Percentiles rank a stretch among this genome's conserved stretches.
Conservation (phyloP, 2,329 filamentous ascomycete genomes). For the Pyrenochaeta sp. region DNA sequence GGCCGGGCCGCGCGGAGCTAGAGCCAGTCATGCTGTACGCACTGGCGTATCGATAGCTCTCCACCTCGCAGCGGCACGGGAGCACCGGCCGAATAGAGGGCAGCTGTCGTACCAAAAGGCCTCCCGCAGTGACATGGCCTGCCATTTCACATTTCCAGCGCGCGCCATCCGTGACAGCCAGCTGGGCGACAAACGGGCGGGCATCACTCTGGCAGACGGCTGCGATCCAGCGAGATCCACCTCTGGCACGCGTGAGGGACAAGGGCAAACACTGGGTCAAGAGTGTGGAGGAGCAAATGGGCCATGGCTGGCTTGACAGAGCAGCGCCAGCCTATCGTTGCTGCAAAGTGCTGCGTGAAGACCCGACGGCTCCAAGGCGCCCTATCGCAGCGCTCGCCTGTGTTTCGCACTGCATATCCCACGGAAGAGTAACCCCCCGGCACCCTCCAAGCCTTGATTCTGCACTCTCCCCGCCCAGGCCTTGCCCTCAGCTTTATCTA, state of each 20-base stretch:
- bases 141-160: slow-evolving; percentile 14
- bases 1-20: slow-evolving; percentile 44
- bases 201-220: slow-evolving; percentile 28
- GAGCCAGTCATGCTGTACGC: slow-evolving; percentile 17
- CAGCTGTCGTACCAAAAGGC: slow-evolving; percentile 35
- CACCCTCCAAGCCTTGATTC: slow-evolving; percentile 8
- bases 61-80: slow-evolving; percentile 14
- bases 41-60: slow-evolving; percentile 27
- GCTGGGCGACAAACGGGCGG: slow-evolving; percentile 26
- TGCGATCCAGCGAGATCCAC: slow-evolving; percentile 12
- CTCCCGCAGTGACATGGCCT: slow-evolving; percentile 4
- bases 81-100: slow-evolving; percentile 21
- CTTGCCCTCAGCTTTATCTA: slow-evolving; percentile 25
- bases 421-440: slow-evolving; percentile 24
- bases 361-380: slow-evolving; percentile 46
- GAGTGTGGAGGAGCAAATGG: slow-evolving; percentile 17
- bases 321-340: slow-evolving; percentile 36
- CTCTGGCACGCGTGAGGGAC: slow-evolving; percentile 13
- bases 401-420: slow-evolving; percentile 36
- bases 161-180: slow-evolving; percentile 21
- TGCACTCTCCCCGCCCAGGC: slow-evolving; percentile 21
- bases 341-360: slow-evolving; percentile 37
- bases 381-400: slow-evolving; percentile 34
- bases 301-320: slow-evolving; percentile 22
- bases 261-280: slow-evolving; percentile 28